Conservation (phyloP, 2,329 filamentous ascomycete species). For the Verticillium tricorpus region DNA sequence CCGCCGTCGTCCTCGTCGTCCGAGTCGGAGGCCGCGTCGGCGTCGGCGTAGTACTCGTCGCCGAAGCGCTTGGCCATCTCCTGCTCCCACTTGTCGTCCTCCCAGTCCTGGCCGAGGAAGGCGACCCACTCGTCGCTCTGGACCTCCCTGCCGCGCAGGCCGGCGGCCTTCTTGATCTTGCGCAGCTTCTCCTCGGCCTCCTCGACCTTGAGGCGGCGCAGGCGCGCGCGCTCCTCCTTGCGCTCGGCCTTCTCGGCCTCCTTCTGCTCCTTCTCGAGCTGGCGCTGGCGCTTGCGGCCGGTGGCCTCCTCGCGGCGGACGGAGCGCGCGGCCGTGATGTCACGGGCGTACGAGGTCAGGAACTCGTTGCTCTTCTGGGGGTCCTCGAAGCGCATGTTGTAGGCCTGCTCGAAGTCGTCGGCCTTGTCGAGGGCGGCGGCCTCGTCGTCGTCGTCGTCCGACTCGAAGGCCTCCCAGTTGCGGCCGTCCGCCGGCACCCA, state of each 20-base stretch:
- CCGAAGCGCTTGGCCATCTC: slow-evolving; percentile 88
- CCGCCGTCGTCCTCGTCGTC: slow-evolving; percentile 53
- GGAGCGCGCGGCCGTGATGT: slow-evolving; percentile 74
- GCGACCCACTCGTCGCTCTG: slow-evolving; percentile 77
- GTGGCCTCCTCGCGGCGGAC: slow-evolving; percentile 81
- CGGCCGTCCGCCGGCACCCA: slow-evolving; percentile 69
- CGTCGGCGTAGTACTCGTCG: slow-evolving; percentile 82
- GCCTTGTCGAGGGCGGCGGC: slow-evolving; percentile 63
- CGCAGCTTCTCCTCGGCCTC: slow-evolving; percentile 83
- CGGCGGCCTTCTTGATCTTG: slow-evolving; percentile 86
- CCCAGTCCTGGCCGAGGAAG: slow-evolving; percentile 83
- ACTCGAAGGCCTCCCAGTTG: slow-evolving; percentile 79
- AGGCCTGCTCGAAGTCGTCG: slow-evolving; percentile 86
- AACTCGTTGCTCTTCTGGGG: slow-evolving; percentile 83
- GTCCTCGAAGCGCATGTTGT: slow-evolving; percentile 95
- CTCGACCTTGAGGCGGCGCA: slow-evolving; percentile 85
- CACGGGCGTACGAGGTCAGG: slow-evolving; percentile 83
- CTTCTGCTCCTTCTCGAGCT: slow-evolving; percentile 71
- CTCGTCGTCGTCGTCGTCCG: slow-evolving; percentile 68
- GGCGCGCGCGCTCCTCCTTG: slow-evolving; percentile 74
- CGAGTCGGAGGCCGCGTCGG: slow-evolving; percentile 62
- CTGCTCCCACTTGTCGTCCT: slow-evolving; percentile 82
- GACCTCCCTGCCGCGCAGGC: slow-evolving; percentile 61
- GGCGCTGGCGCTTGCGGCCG: slow-evolving; percentile 71
- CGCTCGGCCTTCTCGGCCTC: slow-evolving; percentile 73